Base-by-base conservation (phyloP, 1,284 basidiomycete species). In the Limonomyces culmigenus region DNA sequence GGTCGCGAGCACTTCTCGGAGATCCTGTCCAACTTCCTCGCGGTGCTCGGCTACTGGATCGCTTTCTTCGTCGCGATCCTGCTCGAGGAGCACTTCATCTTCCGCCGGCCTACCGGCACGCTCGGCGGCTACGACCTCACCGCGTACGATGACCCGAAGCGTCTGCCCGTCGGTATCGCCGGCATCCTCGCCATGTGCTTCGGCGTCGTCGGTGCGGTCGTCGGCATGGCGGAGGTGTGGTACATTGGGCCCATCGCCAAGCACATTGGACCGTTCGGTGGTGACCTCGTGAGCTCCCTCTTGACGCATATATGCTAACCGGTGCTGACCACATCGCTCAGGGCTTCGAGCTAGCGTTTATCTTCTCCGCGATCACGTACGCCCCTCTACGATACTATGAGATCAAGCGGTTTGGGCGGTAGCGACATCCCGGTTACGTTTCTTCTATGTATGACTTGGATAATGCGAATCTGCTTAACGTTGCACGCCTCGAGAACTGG, bases 11-110 rank as follows among this genome's bases (percentile, higher is more conserved):
- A 71, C 46, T 75, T 79, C 48, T 64, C 64, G 29, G 57, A 56
- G 29, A 70, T 76, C 33, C 56, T 79, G 4, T 56, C 50, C 27
- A 74, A 65, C 47, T 60, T 63, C 50, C 51, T 74, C 20, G 53
- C 62, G 15, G 62, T 78, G 35, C 53, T 76, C 17, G 65, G 67
- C n/a, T 77, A 79, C 52, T 78, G 73, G 73, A 61, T 62, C 0
- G 65, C 68, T 2, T 66, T 74, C 47, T 72, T 73, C 49, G 54
- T 72, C 39, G 62, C 71, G 33, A 66, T 75, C 33, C 58, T 74
- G 16, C 51, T 59, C 0, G 65, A 71, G 40, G 73, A 76, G 42
- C 70, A 70, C 44, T 63, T 65, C 43, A 50, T 79, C 32, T 70
- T 79, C 49, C 53, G 71, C 13, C 43, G 58, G 5, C 51, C 52